Conservation (phyloP, 768 basidiomycete genomes). For the Gyrodon lividus region DNA sequence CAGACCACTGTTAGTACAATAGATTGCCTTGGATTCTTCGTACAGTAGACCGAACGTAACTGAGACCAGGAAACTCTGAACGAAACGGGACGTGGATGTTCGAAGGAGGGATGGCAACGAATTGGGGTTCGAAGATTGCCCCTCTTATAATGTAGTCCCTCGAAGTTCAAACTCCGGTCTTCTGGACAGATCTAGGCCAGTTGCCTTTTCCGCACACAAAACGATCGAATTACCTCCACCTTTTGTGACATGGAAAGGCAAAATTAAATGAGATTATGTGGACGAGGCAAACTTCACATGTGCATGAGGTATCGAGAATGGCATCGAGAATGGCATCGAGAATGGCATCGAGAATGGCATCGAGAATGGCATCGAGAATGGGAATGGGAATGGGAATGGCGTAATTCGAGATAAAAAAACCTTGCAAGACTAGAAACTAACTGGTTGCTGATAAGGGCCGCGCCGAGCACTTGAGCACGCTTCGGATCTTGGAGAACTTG, state of each 20-base stretch:
- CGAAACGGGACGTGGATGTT: slow-evolving; percentile 49
- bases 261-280: neutral
- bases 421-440: neutral
- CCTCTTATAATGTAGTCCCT: slow-evolving; percentile 41
- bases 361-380: too few relatives aligned
- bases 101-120: slow-evolving; percentile 38
- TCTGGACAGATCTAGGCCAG: slow-evolving; percentile 21
- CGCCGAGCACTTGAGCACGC: neutral
- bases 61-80: slow-evolving; percentile 52
- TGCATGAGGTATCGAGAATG: neutral
- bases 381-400: too few relatives aligned
- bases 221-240: slow-evolving; percentile 21
- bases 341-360: too few relatives aligned
- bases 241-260: slow-evolving; percentile 1
- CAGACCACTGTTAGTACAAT: slow-evolving; percentile 45
- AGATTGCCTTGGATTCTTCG: slow-evolving; percentile 47
- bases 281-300: too few relatives aligned
- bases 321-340: too few relatives aligned
- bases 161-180: slow-evolving; percentile 50
- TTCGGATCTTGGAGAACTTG: neutral
- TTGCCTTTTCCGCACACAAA: slow-evolving; percentile 19
- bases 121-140: slow-evolving; percentile 30
- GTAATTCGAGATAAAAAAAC: neutral
- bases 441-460: neutral
- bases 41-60: slow-evolving; percentile 57